Evolutionary conservation across 257 asterid genomes (phyloP), one percentile per base, ranked within the genome.

Genomic region (Solanum chilense): DNA sequence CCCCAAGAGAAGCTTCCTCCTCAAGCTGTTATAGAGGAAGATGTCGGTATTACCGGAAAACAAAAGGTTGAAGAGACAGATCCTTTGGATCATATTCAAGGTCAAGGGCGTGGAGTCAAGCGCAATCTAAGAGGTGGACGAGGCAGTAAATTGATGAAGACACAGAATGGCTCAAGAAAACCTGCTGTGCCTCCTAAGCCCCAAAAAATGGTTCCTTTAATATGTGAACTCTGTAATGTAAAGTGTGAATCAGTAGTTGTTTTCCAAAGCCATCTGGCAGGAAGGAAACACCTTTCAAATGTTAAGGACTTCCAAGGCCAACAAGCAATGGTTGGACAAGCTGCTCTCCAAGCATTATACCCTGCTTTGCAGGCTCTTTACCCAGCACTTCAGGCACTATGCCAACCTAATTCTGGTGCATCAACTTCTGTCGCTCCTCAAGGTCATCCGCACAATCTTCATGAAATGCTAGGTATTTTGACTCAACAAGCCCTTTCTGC

Each of bases 221-320:
- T 92, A 52, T 94, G 97, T 35, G 97, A 94, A 89, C 81, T 94
- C 64, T 94, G 97, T 75, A 90, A 92, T 7, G 93, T 92, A 5
- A 92, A 88, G 83, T 94, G 97, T 84, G 94, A 92, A 86, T 89
- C 97, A 15, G 64, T 39, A n/a, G 90, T 90, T 29, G 93, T 89
- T 82, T 94, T 93, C 88, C 95, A 93, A 73, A 90, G 93, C 47
- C 97, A 94, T 89, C 84, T 94, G 93, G 87, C 82, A n/a, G 97
- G 97, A 86, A 93, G 89, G 90, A 94, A 90, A 90, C 97, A 94
- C 93, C 89, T 73, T 62, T 80, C 88, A 52, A 94, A 94, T 68
- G 92, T 92, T n/a, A 92, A 92, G 88, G 92, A 89, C 49, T 93
- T 92, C 86, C 85, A 92, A 88, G 86, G 90, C 82, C 90, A 88